Conservation (phyloP, 495 filamentous ascomycete genomes). For the Penicillium cosmopolitanum region DNA sequence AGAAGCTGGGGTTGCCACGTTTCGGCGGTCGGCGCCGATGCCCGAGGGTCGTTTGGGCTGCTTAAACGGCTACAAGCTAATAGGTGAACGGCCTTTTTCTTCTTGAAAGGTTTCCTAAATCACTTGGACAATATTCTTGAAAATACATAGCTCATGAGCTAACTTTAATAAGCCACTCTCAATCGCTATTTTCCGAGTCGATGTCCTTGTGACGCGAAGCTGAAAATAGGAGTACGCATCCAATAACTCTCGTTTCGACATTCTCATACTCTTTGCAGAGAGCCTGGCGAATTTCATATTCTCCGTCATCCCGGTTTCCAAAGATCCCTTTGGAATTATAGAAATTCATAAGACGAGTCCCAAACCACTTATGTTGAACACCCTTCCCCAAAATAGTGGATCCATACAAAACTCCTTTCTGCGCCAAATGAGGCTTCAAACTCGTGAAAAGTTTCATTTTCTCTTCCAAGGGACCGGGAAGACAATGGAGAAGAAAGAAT, state of each 20-base stretch:
- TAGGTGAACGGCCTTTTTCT: too few relatives aligned
- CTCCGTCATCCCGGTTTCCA: slow-evolving; percentile 8
- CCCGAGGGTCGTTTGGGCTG: neutral
- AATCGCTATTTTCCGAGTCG: neutral
- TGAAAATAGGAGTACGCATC: slow-evolving; percentile 9
- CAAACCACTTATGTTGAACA: slow-evolving; percentile 8
- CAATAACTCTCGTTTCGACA: slow-evolving; percentile 12
- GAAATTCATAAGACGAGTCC: slow-evolving; percentile 1
- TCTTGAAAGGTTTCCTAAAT: too few relatives aligned
- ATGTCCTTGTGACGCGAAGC: slow-evolving; percentile 66
- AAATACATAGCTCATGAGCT: too few relatives aligned
- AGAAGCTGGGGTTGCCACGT: slow-evolving; percentile 2
- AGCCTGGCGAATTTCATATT: slow-evolving; percentile 5
- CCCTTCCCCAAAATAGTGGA: slow-evolving; percentile 37
- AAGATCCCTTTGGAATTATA: slow-evolving; percentile 5
- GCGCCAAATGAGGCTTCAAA: slow-evolving; percentile 26
- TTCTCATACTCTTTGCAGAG: slow-evolving; percentile 6
- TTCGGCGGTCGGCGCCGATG: neutral
- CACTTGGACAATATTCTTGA: too few relatives aligned
- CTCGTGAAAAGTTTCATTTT: slow-evolving; percentile 27
- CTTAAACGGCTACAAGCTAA: too few relatives aligned
- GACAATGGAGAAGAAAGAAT: slow-evolving; percentile 46
- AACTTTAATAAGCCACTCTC: neutral
- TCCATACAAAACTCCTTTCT: slow-evolving; percentile 38
- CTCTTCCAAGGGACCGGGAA: slow-evolving; percentile 29